Conservation (phyloP, 2,329 filamentous ascomycete genomes). For the Sordariomycetes sp. region DNA sequence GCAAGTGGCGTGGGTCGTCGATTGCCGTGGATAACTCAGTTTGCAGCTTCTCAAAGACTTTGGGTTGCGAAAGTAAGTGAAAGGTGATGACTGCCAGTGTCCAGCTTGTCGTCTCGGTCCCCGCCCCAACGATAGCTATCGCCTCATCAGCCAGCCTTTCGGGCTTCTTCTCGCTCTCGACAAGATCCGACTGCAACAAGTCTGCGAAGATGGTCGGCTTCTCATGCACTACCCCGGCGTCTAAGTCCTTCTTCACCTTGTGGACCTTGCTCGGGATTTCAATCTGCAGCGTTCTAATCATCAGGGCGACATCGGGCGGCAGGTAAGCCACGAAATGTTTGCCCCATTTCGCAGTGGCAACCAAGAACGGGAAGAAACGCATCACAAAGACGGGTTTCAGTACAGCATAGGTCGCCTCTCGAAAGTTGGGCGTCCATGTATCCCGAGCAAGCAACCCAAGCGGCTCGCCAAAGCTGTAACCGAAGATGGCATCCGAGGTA, state of each 20-base stretch:
- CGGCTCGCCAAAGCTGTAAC: constrained; percentile 26
- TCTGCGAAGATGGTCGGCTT: constrained; percentile 8
- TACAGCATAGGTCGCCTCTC: constrained; percentile 17
- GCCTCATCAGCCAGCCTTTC: constrained; percentile 23
- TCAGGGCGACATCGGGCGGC: constrained; percentile 5
- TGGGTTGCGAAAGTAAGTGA: constrained; percentile 21
- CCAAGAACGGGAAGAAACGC: constrained; percentile 8
- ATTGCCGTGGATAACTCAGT: constrained; percentile 16
- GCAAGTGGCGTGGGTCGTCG: constrained; percentile 14
- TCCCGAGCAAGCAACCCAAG: constrained; percentile 22
- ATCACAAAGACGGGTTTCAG: constrained; percentile 17
- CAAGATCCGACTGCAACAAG: constrained; percentile 20
- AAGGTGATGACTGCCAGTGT: constrained; percentile 23
- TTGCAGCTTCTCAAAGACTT: constrained; percentile 16
- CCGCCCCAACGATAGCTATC: constrained; percentile 20
- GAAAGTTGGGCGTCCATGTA: constrained; percentile 24
- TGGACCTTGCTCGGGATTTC: constrained; percentile 6
- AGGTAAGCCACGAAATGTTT: constrained; percentile 7
- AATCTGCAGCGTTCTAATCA: constrained; percentile 8
- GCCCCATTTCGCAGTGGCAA: constrained; percentile 2
- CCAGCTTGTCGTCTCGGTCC: constrained; percentile 24
- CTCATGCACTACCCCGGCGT: constrained; percentile 4
- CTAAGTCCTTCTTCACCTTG: constrained; percentile 6
- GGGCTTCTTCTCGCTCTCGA: constrained; percentile 21
- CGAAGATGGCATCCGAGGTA: constrained; percentile 26